phyloP scores from a whole-genome alignment of 768 basidiomycete genomes.

The Phanerodontia chrysosporium region DNA sequence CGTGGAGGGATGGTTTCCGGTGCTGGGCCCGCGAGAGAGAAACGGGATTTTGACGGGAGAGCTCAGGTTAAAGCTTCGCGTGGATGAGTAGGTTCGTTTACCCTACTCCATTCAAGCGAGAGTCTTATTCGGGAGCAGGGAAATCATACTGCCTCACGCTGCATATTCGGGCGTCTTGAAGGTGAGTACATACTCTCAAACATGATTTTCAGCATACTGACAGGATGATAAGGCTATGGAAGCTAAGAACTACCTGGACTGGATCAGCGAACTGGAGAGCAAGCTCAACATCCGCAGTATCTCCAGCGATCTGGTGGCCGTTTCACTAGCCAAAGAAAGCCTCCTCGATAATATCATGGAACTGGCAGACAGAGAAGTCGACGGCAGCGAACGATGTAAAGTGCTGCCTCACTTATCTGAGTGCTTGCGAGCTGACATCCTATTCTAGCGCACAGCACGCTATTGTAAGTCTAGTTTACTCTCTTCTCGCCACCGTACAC shows the following conservation, averaged over 20 bases:
- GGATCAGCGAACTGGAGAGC: slow-evolving; percentile 67
- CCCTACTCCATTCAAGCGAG: slow-evolving; percentile 9
- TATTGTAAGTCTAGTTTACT: slow-evolving; percentile 40
- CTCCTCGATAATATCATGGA: slow-evolving; percentile 68
- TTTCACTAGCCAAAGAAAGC: slow-evolving; percentile 64
- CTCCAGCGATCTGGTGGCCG: slow-evolving; percentile 54
- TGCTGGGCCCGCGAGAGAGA: slow-evolving; percentile 45
- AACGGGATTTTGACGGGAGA: slow-evolving; percentile 68
- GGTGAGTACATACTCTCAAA: slow-evolving; percentile 34
- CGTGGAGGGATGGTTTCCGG: slow-evolving; percentile 84
- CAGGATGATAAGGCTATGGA: slow-evolving; percentile 34
- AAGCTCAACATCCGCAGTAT: slow-evolving; percentile 59
- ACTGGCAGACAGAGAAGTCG: slow-evolving; percentile 67
- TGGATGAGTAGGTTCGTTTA: slow-evolving; percentile 62
- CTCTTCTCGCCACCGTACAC: slow-evolving; percentile 45
- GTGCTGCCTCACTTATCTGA: not conserved
- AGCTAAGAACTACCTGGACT: slow-evolving; percentile 65
- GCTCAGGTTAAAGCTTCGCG: slow-evolving; percentile 63
- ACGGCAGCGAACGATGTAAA: slow-evolving; percentile 60
- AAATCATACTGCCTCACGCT: slow-evolving; percentile 69
- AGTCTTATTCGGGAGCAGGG: slow-evolving; percentile 37
- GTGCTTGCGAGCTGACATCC: slow-evolving; percentile 1
- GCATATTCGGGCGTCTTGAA: slow-evolving; percentile 58
- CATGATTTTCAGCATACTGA: slow-evolving; percentile 2
- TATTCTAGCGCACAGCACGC: slow-evolving; percentile 64